Evolutionary conservation across 345 rosid species (phyloP), one percentile per base, ranked within the genome.

Genomic region (Litchi chinensis): DNA sequence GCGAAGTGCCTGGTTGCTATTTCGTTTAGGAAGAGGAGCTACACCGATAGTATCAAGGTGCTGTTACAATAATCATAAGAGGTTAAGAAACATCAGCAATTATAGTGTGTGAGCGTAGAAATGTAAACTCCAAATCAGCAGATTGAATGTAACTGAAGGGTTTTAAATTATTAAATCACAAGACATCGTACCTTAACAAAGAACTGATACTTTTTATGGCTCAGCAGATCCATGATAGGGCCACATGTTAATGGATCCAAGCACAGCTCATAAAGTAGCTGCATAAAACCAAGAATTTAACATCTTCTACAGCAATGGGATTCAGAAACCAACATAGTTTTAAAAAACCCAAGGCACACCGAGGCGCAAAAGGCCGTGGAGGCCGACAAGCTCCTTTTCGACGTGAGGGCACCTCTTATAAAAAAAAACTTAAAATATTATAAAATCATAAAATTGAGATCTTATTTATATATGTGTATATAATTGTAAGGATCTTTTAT

Each of bases 21-120:
- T 93, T 75, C 99, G 85, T 83, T 92, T 95, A 72, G 93, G 98
- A 77, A 95, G 99, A 28, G 93, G 83, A 89, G 95, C 93, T 82
- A 92, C 87, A 81, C 93, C 93, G n/a, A 95, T 81, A 15, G 93
- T 80, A 81, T 93, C 95, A 40, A 95, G 92, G 85, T 95, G 98
- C 98, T 95, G 92, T 68, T 70, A 76, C 10, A 57, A 77, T 60
- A 21, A 63, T 4, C 77, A 68, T 10, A 37, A 26, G n/a, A 32
- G 37, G 41, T 56, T 74, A 54, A 65, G 50, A 74, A 75, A 71
- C 41, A 80, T 40, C 46, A 24, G 22, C 46, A 72, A 64, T 46
- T 46, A 2, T 46, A 46, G 10, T 46, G 52, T 46, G 52, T 46
- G 10, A 5, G 19, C 10, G 52, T 32, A 48, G 10, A 39, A 12